Base-by-base conservation (phyloP, 225 moss, liverwort and hornwort genomes). In the Sphagnum tenellum region DNA sequence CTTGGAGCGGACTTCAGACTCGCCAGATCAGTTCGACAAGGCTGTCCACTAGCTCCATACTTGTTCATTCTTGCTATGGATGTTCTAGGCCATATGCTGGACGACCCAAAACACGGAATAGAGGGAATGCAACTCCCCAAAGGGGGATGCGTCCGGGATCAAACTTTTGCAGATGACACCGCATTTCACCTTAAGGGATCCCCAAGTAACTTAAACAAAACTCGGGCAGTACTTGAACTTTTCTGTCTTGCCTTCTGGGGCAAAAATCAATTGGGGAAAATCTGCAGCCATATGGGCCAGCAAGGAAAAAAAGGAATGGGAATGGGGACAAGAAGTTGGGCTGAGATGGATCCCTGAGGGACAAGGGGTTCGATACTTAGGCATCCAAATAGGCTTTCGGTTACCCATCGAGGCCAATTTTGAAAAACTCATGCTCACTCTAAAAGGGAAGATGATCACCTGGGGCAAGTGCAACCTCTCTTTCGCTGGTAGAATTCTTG, bases 41-140 rank as follows among this genome's bases (percentile, higher is more conserved):
- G 67, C 2, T 55, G 55, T 14, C 67, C 57, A 6, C 57, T 68
- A 44, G 56, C 57, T 3, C 67, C 57, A 5, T 45, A 13, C n/a
- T 46, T 67, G 2, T 67, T 56, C n/a, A 5, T 57, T 11, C 6
- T 67, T 4, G 44, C 48, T 2, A 56, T 46, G 7, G 57, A 68
- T 46, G 56, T 68, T 7, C 55, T 68, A 4, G 45, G 45, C 44
- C 45, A 62, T 62, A 62, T 62, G 61, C 5, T 62, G 29, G 45
- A 62, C 12, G 61, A 62, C 14, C 44, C 14, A 7, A 3, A 12
- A 0, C 14, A 62, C 12, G 61, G 2, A 46, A 46, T 62, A 3
- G 5, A 62, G 3, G 3, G 61, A 0, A 45, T 62, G 3, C 45
- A 5, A 1, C 61, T 62, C 47, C 61, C 61, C 3, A 47, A 62